A percentile compares a stretch with the other conserved stretches of the same genome.
Evolutionary conservation across 2,329 filamentous ascomycete species (phyloP).

Genomic region (Mollisia scopiformis): DNA sequence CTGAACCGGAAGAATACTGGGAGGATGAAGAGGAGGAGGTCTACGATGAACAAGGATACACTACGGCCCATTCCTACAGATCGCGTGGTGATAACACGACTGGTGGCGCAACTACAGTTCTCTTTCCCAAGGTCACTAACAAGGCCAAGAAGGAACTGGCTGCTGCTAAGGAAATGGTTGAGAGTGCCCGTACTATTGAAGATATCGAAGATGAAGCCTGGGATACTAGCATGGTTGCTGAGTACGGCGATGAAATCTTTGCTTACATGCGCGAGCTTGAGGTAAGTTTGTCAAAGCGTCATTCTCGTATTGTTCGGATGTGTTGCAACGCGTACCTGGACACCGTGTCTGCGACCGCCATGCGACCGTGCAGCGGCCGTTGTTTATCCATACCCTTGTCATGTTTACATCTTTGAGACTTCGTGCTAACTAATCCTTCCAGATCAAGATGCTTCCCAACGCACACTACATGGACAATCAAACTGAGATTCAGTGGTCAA

Average conservation of each 20-base stretch:
- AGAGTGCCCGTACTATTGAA: slow-evolving; percentile 53
- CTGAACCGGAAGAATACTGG: slow-evolving; percentile 73
- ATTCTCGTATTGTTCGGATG: neutral
- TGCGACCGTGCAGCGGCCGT: slow-evolving; percentile 15
- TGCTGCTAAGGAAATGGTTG: slow-evolving; percentile 46
- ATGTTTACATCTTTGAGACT: slow-evolving; percentile 22
- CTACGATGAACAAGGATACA: slow-evolving; percentile 69
- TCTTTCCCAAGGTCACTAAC: slow-evolving; percentile 73
- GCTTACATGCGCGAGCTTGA: slow-evolving; percentile 88
- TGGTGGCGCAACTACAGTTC: slow-evolving; percentile 61
- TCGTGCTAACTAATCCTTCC: slow-evolving; percentile 33
- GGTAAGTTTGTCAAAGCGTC: slow-evolving; percentile 53
- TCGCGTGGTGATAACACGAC: slow-evolving; percentile 77
- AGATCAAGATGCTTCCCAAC: slow-evolving; percentile 83
- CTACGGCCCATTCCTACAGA: slow-evolving; percentile 77
- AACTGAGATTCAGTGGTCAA: slow-evolving; percentile 98
- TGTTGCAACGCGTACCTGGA: slow-evolving; percentile 13
- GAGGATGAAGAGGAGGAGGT: slow-evolving; percentile 71
- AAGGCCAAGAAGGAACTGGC: slow-evolving; percentile 76
- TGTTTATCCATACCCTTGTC: slow-evolving; percentile 21
- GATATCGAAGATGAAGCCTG: slow-evolving; percentile 87
- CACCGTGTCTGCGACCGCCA: slow-evolving; percentile 9
- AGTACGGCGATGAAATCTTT: slow-evolving; percentile 96
- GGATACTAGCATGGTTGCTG: slow-evolving; percentile 97
- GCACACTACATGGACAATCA: slow-evolving; percentile 96